These are phyloP conservation scores for Prillingera fragicola DNA, from an alignment of 1,284 basidiomycete species.

Conservation along the genomic window DNA sequence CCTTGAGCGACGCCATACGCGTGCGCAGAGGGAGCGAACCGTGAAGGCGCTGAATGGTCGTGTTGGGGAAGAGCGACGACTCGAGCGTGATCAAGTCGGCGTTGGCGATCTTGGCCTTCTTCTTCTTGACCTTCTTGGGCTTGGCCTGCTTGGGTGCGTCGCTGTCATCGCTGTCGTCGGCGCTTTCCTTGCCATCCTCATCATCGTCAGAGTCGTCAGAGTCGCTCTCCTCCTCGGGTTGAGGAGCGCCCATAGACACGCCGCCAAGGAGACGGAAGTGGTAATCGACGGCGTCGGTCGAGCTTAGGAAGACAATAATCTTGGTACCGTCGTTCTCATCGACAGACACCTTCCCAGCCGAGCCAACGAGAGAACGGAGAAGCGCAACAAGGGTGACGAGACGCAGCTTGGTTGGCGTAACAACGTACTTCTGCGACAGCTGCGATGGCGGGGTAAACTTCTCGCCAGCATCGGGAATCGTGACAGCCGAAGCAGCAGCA, in stretches of 20 bases:
- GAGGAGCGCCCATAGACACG: slow-evolving; percentile 60
- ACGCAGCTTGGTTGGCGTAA: slow-evolving; percentile 88
- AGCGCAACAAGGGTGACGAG: slow-evolving; percentile 86
- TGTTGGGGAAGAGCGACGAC: slow-evolving; percentile 73
- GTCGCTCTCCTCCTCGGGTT: slow-evolving; percentile 30
- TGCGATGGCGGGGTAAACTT: slow-evolving; percentile 93
- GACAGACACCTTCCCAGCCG: slow-evolving; percentile 20
- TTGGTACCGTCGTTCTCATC: slow-evolving; percentile 42
- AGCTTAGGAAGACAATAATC: slow-evolving; percentile 92
- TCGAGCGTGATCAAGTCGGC: slow-evolving; percentile 53
- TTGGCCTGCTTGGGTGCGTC: slow-evolving; percentile 11
- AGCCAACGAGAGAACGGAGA: slow-evolving; percentile 64
- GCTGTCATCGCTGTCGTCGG: slow-evolving; percentile 22
- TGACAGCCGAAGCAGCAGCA: slow-evolving; percentile 17
- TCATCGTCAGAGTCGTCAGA: slow-evolving; percentile 16
- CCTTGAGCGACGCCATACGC: slow-evolving; percentile 73
- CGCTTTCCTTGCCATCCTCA: slow-evolving; percentile 26
- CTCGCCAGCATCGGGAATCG: slow-evolving; percentile 28
- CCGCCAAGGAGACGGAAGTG: slow-evolving; percentile 86
- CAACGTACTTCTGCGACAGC: slow-evolving; percentile 84
- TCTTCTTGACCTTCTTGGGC: slow-evolving; percentile 20
- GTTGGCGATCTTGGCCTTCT: slow-evolving; percentile 22
- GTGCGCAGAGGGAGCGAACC: slow-evolving; percentile 80
- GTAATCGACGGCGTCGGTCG: slow-evolving; percentile 96
- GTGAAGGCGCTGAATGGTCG: slow-evolving; percentile 85